A percentile compares a stretch with the other conserved stretches of the same genome.
These are phyloP conservation scores for Fusarium burgessii DNA, from an alignment of 2,329 filamentous ascomycete species.

Conservation along the genomic window DNA sequence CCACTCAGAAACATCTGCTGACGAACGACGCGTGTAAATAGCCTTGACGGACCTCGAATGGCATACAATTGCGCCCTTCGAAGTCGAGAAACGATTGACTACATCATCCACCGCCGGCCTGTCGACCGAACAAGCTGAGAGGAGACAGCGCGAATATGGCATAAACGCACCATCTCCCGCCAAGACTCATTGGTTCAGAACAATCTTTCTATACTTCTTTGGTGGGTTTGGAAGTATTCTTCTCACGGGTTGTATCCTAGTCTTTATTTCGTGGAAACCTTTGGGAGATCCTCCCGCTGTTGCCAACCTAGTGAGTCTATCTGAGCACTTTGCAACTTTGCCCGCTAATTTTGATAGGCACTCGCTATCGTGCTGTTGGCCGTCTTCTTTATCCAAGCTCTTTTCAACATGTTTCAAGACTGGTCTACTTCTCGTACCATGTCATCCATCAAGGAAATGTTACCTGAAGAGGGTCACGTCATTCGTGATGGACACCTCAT, in stretches of 20 bases:
- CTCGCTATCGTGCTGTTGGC: conserved; percentile 7
- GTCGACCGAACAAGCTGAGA: conserved; percentile 1
- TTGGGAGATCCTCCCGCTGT: conserved; percentile 3
- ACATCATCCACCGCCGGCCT: conserved; percentile 1
- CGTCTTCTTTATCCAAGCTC: background rate
- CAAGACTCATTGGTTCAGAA: conserved; percentile 16
- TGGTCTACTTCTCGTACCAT: conserved; percentile 22
- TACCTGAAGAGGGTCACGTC: background rate
- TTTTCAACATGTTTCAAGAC: conserved; percentile 21
- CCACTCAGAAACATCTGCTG: background rate
- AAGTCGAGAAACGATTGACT: conserved; percentile 14
- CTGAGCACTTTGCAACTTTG: too few relatives aligned
- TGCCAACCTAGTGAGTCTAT: background rate
- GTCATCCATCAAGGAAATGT: conserved; percentile 18
- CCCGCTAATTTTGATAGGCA: fast-evolving
- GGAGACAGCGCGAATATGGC: background rate
- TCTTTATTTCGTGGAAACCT: conserved; percentile 16
- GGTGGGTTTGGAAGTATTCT: conserved; percentile 17
- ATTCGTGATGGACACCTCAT: conserved; percentile 8
- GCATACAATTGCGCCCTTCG: conserved; percentile 2
- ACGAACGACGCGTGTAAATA: fast-evolving
- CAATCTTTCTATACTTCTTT: conserved; percentile 14
- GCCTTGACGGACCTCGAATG: conserved; percentile 15
- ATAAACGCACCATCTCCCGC: conserved; percentile 11
- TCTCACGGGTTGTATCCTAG: background rate